Conservation (phyloP, 2,329 filamentous ascomycete species). For the Arthrobotrys pseudoclavata region DNA sequence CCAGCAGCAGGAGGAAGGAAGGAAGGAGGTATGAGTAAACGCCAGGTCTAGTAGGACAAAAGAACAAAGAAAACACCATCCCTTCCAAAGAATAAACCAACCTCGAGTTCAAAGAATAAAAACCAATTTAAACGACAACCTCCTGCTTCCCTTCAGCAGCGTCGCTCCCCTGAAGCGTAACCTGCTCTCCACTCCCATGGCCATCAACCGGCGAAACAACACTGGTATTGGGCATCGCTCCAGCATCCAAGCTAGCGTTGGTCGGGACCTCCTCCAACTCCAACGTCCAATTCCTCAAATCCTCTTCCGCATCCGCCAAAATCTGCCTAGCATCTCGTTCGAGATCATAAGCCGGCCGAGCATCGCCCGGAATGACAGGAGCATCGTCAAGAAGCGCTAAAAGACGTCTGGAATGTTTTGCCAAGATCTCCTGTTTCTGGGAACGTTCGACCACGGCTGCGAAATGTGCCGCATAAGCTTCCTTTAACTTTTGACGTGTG, state of each 20-base stretch:
- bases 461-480: constrained; percentile 90
- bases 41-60: neutral
- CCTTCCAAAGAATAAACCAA: neutral
- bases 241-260: constrained; percentile 68
- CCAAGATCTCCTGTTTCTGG: constrained; percentile 95
- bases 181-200: constrained; percentile 5
- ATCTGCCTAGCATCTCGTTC: constrained; percentile 81
- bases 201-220: constrained; percentile 19
- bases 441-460: constrained; percentile 92
- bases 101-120: neutral
- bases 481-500: constrained; percentile 96
- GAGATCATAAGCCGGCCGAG: constrained; percentile 76
- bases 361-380: constrained; percentile 88
- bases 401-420: constrained; percentile 87
- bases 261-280: constrained; percentile 71
- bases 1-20: neutral
- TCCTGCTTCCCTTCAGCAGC: constrained; percentile 36
- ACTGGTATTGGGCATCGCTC: constrained; percentile 64
- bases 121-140: constrained; percentile 35
- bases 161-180: constrained; percentile 17
- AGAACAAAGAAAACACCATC: neutral
- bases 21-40: neutral
- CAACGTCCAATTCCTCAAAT: constrained; percentile 81
- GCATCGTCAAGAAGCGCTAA: constrained; percentile 89
- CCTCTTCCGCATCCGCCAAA: constrained; percentile 91